A percentile compares a stretch with the other conserved stretches of the same genome.
These are phyloP conservation scores for Corymbia calophylla DNA, from an alignment of 441 rosid species.

Conservation along the genomic window DNA sequence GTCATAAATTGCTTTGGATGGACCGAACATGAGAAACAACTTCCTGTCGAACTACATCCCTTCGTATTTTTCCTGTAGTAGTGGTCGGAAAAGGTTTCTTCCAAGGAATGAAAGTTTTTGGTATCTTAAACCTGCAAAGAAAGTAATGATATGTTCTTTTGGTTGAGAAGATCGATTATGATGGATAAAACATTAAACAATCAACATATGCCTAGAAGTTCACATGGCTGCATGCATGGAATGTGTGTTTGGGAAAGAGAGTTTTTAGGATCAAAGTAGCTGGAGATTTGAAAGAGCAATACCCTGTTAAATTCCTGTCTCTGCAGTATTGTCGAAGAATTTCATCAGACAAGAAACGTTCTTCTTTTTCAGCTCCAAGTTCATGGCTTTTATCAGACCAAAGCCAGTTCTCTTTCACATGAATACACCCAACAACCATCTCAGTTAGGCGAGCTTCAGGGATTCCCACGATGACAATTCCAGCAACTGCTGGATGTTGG, in stretches of 20 bases:
- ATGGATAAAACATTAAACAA: neutral
- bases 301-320: conserved; percentile 57
- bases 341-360: conserved; percentile 38
- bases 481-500: conserved; percentile 54
- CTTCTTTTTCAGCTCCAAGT: neutral
- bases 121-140: conserved; percentile 67
- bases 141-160: neutral
- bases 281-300: neutral
- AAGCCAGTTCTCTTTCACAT: conserved; percentile 45
- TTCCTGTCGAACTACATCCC: conserved; percentile 52
- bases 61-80: conserved; percentile 57
- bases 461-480: conserved; percentile 49
- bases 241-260: neutral
- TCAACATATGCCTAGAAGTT: neutral
- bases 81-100: conserved; percentile 60
- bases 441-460: conserved; percentile 58
- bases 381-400: conserved; percentile 37
- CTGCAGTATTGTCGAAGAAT: conserved; percentile 40
- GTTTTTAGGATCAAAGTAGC: neutral
- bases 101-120: conserved; percentile 53
- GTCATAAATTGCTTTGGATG: conserved; percentile 41
- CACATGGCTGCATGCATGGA: neutral
- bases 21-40: conserved; percentile 29
- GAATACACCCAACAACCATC: conserved; percentile 74
- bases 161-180: neutral